Evolutionary conservation across 1,284 basidiomycete species (phyloP), one percentile per base, ranked within the genome.

Genomic region (Trametes hirsuta): DNA sequence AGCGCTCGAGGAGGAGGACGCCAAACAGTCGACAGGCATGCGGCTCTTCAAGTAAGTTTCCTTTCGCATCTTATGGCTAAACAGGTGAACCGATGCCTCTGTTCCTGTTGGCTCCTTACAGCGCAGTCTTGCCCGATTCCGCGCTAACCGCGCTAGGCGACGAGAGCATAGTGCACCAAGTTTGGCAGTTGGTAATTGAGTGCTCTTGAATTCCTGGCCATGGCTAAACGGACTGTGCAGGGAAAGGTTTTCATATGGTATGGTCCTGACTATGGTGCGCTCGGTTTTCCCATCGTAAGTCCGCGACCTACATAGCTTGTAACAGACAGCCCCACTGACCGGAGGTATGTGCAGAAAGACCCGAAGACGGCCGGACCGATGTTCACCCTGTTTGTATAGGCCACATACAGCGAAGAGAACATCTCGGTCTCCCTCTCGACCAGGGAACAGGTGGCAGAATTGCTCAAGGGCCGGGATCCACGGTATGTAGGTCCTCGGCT

Each of bases 1-100:
- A 15, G 63, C 68, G n/a, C 58, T 65, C 0, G 60, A 60, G 25
- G 48, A 62, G 47, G 54, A 58, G 15, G 62, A 52, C 48, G 22
- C 21, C 9, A 37, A 42, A 25, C 56, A 24, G 48, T 49, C 47
- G 18, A 55, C 57, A 12, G 59, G 55, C 24, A 57, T 57, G 51
- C 53, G 49, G 48, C 35, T 64, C 1, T 64, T 54, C 55, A 69
- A 73, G 66, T 69, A 60, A 39, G 74, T 73, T 2, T 6, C 12
- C 25, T n/a, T 12, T 15, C 35, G 18, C 14, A 39, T 6, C 6
- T 18, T 18, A 18, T 18, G 18, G 4, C 9, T 9, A 11, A 21
- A 22, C 39, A 42, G 15, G 42, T 42, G 21, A 8, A 0, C 11
- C 6, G 25, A 15, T 10, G 18, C 18, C 18, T 18, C 18, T 18